Evolutionary conservation across 1,284 basidiomycete species (phyloP).

Genomic region (Ceratobasidium sp.): DNA sequence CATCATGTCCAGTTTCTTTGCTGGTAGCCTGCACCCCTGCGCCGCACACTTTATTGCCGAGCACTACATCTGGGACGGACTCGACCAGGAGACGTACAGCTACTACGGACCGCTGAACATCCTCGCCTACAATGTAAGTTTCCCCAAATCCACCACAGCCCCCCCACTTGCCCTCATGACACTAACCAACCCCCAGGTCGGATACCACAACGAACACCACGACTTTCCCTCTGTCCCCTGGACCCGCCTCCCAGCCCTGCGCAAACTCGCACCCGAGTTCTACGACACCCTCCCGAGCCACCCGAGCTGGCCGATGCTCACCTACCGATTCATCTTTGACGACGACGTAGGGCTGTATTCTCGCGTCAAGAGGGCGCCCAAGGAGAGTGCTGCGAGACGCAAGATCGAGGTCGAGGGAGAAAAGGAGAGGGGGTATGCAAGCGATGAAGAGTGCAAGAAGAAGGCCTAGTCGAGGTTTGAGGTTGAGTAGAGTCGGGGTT

Average conservation of each 20-base stretch:
- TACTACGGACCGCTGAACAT: slow-evolving; percentile 94
- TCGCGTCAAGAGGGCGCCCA: slow-evolving; percentile 53
- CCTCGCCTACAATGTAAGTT: slow-evolving; percentile 91
- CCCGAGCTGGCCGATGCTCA: slow-evolving; percentile 93
- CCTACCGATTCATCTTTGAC: slow-evolving; percentile 91
- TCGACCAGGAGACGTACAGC: slow-evolving; percentile 93
- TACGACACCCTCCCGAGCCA: slow-evolving; percentile 90
- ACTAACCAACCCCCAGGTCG: slow-evolving; percentile 63
- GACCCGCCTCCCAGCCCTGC: slow-evolving; percentile 89
- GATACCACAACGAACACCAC: slow-evolving; percentile 99
- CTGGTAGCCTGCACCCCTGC: slow-evolving; percentile 92
- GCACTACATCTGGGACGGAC: slow-evolving; percentile 91
- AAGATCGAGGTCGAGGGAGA: neutral
- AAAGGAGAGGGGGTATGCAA: slow-evolving; percentile 24
- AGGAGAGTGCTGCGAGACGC: slow-evolving; percentile 1
- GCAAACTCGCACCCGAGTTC: slow-evolving; percentile 86
- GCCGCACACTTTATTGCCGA: slow-evolving; percentile 98
- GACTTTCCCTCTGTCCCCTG: slow-evolving; percentile 97
- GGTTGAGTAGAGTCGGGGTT: no score
- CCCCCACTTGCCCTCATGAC: slow-evolving; percentile 10
- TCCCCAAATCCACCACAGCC: slow-evolving; percentile 10
- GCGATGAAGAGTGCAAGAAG: slow-evolving; percentile 1
- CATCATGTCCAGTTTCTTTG: slow-evolving; percentile 89
- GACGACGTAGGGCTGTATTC: slow-evolving; percentile 73
- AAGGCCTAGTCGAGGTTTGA: no score